These are phyloP conservation scores for Clonostachys rhizophaga DNA, from an alignment of 2,329 filamentous ascomycete species.

Conservation along the genomic window DNA sequence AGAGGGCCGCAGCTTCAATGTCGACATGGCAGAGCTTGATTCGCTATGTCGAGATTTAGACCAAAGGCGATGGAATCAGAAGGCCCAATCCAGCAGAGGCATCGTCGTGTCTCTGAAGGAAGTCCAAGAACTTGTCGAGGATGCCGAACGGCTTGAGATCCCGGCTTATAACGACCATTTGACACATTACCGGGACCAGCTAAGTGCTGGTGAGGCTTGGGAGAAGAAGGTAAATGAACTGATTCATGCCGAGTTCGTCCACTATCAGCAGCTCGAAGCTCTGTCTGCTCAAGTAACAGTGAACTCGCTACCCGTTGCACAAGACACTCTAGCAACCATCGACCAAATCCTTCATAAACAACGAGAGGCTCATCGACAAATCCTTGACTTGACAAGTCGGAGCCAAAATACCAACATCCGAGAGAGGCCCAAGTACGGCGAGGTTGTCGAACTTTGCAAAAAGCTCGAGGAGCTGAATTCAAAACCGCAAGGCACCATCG, in stretches of 20 bases:
- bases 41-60: slow-evolving; percentile 74
- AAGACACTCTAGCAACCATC: slow-evolving; percentile 74
- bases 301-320: slow-evolving; percentile 71
- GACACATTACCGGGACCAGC: slow-evolving; percentile 69
- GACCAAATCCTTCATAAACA: slow-evolving; percentile 95
- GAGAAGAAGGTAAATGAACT: slow-evolving; percentile 90
- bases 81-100: slow-evolving; percentile 60
- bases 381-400: slow-evolving; percentile 74
- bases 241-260: slow-evolving; percentile 84
- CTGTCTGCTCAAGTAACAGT: slow-evolving; percentile 74
- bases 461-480: slow-evolving; percentile 85
- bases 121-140: slow-evolving; percentile 72
- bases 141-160: slow-evolving; percentile 73
- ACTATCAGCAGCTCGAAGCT: slow-evolving; percentile 92
- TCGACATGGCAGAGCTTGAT: slow-evolving; percentile 87
- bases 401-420: slow-evolving; percentile 71
- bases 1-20: slow-evolving; percentile 81
- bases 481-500: slow-evolving; percentile 84
- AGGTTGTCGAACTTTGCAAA: slow-evolving; percentile 88
- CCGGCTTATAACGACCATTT: slow-evolving; percentile 77
- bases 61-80: slow-evolving; percentile 84
- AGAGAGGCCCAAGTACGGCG: slow-evolving; percentile 79
- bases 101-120: slow-evolving; percentile 70
- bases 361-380: slow-evolving; percentile 86
- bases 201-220: slow-evolving; percentile 77